A percentile compares a stretch with the other conserved stretches of the same genome.
phyloP scores from a whole-genome alignment of 2,329 filamentous ascomycete genomes.

The Paraconiothyrium brasiliense region DNA sequence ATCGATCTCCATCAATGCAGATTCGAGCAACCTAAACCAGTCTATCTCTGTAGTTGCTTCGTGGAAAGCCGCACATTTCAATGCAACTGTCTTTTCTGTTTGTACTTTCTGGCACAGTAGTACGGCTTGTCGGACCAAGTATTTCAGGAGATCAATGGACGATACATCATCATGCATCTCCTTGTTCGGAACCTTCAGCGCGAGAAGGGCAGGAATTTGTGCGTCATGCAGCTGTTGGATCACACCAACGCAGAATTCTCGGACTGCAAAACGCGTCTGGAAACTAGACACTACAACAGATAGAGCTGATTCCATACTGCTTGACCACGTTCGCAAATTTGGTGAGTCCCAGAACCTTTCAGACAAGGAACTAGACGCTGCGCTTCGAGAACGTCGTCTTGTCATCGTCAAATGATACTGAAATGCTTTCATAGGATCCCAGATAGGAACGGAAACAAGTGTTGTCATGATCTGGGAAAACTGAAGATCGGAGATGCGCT shows the following conservation, averaged over 20 bases:
- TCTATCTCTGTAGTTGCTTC: too few species aligned
- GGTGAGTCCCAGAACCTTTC: neutral
- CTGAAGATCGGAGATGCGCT: neutral
- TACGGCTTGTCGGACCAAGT: neutral
- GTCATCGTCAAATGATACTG: neutral
- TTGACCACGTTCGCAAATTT: neutral
- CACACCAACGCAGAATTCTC: too few species aligned
- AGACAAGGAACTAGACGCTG: neutral
- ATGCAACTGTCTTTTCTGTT: neutral
- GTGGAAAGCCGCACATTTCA: neutral
- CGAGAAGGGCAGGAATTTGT: neutral
- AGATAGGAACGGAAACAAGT: neutral
- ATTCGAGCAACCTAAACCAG: too few species aligned
- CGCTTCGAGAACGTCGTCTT: neutral
- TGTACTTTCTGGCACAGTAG: neutral
- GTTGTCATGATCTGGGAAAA: neutral
- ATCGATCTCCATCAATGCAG: too few species aligned
- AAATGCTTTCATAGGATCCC: neutral
- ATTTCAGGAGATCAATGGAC: neutral
- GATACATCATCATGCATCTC: neutral
- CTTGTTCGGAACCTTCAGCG: neutral
- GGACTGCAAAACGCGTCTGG: neutral
- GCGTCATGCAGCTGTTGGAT: neutral
- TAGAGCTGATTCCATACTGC: neutral
- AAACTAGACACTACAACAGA: neutral